Evolutionary conservation across 106 monocot species (phyloP).

Genomic region (Apostasia shenzhenica): DNA sequence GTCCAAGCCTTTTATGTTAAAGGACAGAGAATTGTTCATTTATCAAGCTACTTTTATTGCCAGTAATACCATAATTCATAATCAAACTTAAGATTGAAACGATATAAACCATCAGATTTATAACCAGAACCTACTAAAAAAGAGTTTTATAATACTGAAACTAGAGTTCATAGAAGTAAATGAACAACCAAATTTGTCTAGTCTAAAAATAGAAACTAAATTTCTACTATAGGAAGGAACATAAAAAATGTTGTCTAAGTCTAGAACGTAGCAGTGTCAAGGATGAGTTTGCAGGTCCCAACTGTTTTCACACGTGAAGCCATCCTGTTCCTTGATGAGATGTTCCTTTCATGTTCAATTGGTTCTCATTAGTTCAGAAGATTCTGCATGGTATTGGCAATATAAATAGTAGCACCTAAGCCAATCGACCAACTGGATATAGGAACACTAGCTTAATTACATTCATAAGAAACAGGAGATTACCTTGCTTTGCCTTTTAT

Average conservation of each 20-base stretch:
- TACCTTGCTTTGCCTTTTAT: neutral
- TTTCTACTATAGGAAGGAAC: neutral
- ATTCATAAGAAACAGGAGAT: neutral
- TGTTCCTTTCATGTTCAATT: neutral
- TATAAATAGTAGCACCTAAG: neutral
- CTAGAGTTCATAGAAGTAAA: neutral
- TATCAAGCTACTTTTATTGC: neutral
- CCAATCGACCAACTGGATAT: neutral
- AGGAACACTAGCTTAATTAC: neutral
- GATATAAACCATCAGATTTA: neutral
- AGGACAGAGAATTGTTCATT: neutral
- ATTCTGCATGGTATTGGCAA: neutral
- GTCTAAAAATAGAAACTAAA: neutral
- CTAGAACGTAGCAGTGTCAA: neutral
- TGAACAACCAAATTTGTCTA: neutral
- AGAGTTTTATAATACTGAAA: neutral
- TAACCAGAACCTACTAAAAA: neutral
- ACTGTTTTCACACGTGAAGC: neutral
- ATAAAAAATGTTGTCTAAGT: neutral
- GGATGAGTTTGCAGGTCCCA: neutral
- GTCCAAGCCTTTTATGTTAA: neutral
- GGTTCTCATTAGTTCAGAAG: neutral
- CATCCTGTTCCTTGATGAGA: conserved; percentile 1
- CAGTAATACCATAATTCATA: neutral
- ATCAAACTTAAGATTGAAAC: neutral